Percentiles rank a stretch among this genome's conserved stretches.
Evolutionary conservation across 768 basidiomycete species (phyloP).

Genomic region (Pleurotus salmoneostramineus): DNA sequence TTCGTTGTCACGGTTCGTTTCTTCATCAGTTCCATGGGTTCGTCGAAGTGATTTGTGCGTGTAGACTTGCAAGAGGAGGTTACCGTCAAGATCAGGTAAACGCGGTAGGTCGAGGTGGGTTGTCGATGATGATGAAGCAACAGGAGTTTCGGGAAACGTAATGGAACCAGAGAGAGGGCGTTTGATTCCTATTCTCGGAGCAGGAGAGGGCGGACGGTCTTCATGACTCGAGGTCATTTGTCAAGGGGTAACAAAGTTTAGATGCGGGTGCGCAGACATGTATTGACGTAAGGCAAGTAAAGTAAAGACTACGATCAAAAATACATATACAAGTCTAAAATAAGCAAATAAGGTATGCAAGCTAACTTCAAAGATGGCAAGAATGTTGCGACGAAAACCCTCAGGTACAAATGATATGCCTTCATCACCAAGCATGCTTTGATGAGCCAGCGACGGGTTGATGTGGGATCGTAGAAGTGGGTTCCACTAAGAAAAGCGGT

Average conservation of each 20-base stretch:
- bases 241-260: neutral
- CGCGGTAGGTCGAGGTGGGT: slow-evolving; percentile 19
- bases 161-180: slow-evolving; percentile 18
- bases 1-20: slow-evolving; percentile 49
- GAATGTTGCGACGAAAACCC: slow-evolving; percentile 20
- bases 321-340: too few relatives aligned
- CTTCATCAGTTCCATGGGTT: slow-evolving; percentile 28
- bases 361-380: slow-evolving; percentile 47
- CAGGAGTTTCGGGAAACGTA: slow-evolving; percentile 13
- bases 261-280: neutral
- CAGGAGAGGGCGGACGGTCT: neutral
- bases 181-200: neutral
- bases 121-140: neutral
- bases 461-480: slow-evolving; percentile 5
- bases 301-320: too few relatives aligned
- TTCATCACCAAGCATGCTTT: slow-evolving; percentile 19
- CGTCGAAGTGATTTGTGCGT: slow-evolving; percentile 63
- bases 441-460: slow-evolving; percentile 13
- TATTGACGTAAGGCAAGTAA: too few relatives aligned
- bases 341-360: slow-evolving; percentile 17
- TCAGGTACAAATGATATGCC: too few relatives aligned
- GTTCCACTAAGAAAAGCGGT: slow-evolving; percentile 50
- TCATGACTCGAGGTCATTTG: neutral
- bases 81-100: slow-evolving; percentile 46
- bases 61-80: slow-evolving; percentile 62